Conservation (phyloP, 2,329 filamentous ascomycete species). For the Dactylellina haptotyla region DNA sequence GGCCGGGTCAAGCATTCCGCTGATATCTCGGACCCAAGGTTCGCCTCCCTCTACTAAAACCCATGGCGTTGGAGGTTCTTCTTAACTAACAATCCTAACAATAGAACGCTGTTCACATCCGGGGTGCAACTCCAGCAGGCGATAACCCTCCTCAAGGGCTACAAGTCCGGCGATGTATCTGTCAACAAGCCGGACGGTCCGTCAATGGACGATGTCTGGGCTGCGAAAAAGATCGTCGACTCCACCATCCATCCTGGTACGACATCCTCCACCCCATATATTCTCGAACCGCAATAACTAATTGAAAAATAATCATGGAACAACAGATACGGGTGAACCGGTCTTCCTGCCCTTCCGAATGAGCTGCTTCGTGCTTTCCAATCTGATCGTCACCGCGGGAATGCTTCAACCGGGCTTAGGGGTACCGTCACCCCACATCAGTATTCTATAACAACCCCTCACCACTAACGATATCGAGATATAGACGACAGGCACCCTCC, state of each 20-base stretch:
- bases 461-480: conserved; percentile 16
- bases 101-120: conserved; percentile 85
- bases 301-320: background rate
- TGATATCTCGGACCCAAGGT: conserved; percentile 94
- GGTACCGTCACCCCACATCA: conserved; percentile 63
- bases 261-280: background rate
- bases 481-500: conserved; percentile 73
- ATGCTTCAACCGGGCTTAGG: conserved; percentile 91
- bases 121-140: conserved; percentile 81
- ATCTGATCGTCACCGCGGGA: conserved; percentile 91
- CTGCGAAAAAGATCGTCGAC: conserved; percentile 96
- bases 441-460: background rate
- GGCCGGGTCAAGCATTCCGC: conserved; percentile 90
- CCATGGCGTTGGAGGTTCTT: no score
- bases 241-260: conserved; percentile 93
- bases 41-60: conserved; percentile 45
- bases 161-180: conserved; percentile 83
- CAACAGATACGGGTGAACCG: conserved; percentile 84
- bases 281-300: background rate
- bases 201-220: conserved; percentile 74
- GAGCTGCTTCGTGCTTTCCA: conserved; percentile 93
- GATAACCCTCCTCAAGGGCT: conserved; percentile 80
- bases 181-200: conserved; percentile 76
- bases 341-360: conserved; percentile 96
- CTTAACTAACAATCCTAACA: conserved; percentile 54